These are phyloP conservation scores for Diplocarpon rosae DNA, from an alignment of 2,329 filamentous ascomycete species.

Conservation along the genomic window DNA sequence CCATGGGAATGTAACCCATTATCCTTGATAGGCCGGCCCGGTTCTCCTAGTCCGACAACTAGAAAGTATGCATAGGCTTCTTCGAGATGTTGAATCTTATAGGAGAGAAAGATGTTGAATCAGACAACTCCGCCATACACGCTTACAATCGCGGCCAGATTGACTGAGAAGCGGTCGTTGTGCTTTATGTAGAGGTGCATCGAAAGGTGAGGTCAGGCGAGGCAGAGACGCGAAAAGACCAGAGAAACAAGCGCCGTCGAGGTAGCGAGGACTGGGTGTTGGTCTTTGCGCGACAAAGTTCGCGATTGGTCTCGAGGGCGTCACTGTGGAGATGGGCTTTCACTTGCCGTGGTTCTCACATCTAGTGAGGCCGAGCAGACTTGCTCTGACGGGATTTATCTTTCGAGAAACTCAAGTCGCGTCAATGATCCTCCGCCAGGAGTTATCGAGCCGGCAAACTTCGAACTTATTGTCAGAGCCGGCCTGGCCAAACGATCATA, in stretches of 20 bases:
- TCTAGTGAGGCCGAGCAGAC: slow-evolving; percentile 40
- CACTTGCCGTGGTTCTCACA: slow-evolving; percentile 46
- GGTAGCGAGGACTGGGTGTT: slow-evolving; percentile 47
- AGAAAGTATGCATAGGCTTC: no score
- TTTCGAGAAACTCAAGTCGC: slow-evolving; percentile 46
- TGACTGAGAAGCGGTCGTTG: no score
- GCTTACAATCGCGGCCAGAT: no score
- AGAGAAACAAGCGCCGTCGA: slow-evolving; percentile 38
- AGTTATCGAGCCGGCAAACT: slow-evolving; percentile 48
- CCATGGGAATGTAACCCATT: no score
- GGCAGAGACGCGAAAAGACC: no score
- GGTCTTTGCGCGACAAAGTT: slow-evolving; percentile 47
- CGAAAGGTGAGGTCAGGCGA: no score
- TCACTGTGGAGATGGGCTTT: slow-evolving; percentile 48
- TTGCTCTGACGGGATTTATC: slow-evolving; percentile 38
- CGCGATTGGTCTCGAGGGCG: slow-evolving; percentile 43
- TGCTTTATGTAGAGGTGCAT: no score
- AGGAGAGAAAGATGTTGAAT: no score
- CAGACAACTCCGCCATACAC: no score
- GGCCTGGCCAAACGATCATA: slow-evolving; percentile 37
- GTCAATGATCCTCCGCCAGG: slow-evolving; percentile 51
- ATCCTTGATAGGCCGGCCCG: no score
- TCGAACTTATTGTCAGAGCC: slow-evolving; percentile 49
- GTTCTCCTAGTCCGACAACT: no score
- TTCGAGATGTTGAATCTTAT: no score